These are phyloP conservation scores for Alternaria sp. DNA, from an alignment of 2,329 filamentous ascomycete species.

Conservation along the genomic window DNA sequence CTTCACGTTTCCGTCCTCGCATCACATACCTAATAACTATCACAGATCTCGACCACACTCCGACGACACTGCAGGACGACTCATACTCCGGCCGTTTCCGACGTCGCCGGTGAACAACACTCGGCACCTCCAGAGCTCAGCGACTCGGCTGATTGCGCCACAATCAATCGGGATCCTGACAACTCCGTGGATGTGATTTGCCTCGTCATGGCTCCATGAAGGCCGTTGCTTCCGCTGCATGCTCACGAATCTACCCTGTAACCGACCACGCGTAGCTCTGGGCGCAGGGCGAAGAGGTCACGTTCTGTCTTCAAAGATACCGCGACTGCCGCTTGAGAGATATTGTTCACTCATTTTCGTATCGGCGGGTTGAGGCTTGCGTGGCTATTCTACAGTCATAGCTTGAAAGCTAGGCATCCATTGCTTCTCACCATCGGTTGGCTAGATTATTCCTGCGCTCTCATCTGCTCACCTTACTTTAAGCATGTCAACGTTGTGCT, in stretches of 20 bases:
- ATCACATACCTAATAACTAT: constrained; percentile 13
- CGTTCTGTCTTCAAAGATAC: constrained; percentile 9
- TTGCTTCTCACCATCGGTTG: constrained; percentile 13
- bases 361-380: constrained; percentile 3
- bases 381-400: constrained; percentile 10
- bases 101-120: constrained; percentile 20
- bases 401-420: constrained; percentile 21
- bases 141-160: constrained; percentile 13
- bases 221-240: constrained; percentile 19
- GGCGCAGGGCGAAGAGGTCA: constrained; percentile 13
- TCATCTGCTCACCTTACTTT: constrained; percentile 6
- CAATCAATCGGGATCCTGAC: constrained; percentile 6
- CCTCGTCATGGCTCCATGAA: constrained; percentile 11
- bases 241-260: constrained; percentile 8
- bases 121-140: constrained; percentile 25
- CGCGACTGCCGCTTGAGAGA: constrained; percentile 8
- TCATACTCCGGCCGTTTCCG: constrained; percentile 22
- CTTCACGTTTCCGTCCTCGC: constrained; percentile 13
- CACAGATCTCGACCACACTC: constrained; percentile 13
- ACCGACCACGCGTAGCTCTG: constrained; percentile 15
- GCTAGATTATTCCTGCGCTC: neutral
- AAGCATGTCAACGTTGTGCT: neutral
- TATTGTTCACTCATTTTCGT: constrained; percentile 9
- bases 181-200: constrained; percentile 4
- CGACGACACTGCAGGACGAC: constrained; percentile 18